Evolutionary conservation across 78 protist genomes (phyloP).

Genomic region (Speleostelium caveatum): DNA sequence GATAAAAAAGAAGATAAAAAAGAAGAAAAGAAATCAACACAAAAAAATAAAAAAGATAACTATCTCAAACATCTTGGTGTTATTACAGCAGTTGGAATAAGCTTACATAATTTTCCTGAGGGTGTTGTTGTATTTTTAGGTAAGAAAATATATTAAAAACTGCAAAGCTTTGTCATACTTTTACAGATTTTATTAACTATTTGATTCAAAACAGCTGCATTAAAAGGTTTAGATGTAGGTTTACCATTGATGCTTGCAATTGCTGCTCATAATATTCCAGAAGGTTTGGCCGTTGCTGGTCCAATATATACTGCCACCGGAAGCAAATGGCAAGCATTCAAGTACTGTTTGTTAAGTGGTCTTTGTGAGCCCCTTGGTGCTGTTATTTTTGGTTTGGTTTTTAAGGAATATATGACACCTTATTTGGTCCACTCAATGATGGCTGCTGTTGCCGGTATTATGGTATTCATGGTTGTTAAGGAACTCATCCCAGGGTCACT

Average conservation of each 20-base stretch:
- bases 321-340: conserved; percentile 83
- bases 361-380: conserved; percentile 86
- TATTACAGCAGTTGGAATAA: conserved; percentile 77
- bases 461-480: conserved; percentile 71
- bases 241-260: conserved; percentile 82
- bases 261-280: conserved; percentile 86
- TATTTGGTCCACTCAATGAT: conserved; percentile 76
- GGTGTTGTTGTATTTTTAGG: conserved; percentile 86
- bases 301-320: conserved; percentile 81
- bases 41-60: conserved; percentile 42
- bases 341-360: conserved; percentile 77
- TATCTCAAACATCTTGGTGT: conserved; percentile 60
- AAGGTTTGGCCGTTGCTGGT: conserved; percentile 89
- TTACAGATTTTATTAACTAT: too few species aligned
- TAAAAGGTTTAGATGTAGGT: conserved; percentile 78
- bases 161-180: too few species aligned
- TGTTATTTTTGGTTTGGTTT: conserved; percentile 58
- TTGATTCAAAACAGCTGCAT: too few species aligned
- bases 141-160: too few species aligned
- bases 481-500: conserved; percentile 79
- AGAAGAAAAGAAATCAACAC: background rate
- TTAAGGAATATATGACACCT: conserved; percentile 61
- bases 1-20: background rate
- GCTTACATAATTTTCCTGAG: conserved; percentile 86
- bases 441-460: conserved; percentile 85